Conservation (phyloP, 306 rosid genomes). For the Castanospermum australe region DNA sequence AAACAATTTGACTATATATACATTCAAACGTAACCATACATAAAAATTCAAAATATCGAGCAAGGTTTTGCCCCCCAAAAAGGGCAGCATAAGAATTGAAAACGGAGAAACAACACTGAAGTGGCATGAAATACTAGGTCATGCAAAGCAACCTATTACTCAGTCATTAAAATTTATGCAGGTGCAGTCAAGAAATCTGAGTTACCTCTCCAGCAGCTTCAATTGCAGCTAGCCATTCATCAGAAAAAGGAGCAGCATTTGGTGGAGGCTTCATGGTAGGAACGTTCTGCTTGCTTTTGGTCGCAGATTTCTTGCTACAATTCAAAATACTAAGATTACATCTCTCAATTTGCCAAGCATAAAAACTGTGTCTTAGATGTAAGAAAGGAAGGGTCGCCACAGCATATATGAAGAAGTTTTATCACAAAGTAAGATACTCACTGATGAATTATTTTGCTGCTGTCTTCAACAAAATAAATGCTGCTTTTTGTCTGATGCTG, state of each 20-base stretch:
- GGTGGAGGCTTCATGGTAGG: conserved; percentile 51
- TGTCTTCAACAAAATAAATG: conserved; percentile 22
- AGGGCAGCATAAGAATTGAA: not conserved
- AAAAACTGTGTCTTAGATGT: not conserved
- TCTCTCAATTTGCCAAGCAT: conserved; percentile 1
- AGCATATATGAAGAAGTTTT: not conserved
- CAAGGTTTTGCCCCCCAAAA: not conserved
- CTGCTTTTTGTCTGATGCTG: conserved; percentile 9
- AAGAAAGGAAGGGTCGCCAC: conserved; percentile 4
- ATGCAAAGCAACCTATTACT: not conserved
- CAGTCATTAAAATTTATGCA: not conserved
- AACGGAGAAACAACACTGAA: not conserved
- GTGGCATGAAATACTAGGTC: not conserved
- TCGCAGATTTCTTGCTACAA: conserved; percentile 49
- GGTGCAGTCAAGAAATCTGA: conserved; percentile 14
- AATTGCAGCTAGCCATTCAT: conserved; percentile 94
- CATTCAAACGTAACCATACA: not conserved
- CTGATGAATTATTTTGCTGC: conserved; percentile 36
- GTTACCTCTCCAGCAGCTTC: conserved; percentile 98
- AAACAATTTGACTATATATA: not conserved
- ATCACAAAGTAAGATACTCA: conserved; percentile 39
- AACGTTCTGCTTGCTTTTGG: conserved; percentile 41
- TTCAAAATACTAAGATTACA: conserved; percentile 22
- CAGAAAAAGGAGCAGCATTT: conserved; percentile 75
- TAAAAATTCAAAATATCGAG: not conserved